These are phyloP conservation scores for Somion occarium DNA, from an alignment of 1,284 basidiomycete genomes.

Conservation along the genomic window DNA sequence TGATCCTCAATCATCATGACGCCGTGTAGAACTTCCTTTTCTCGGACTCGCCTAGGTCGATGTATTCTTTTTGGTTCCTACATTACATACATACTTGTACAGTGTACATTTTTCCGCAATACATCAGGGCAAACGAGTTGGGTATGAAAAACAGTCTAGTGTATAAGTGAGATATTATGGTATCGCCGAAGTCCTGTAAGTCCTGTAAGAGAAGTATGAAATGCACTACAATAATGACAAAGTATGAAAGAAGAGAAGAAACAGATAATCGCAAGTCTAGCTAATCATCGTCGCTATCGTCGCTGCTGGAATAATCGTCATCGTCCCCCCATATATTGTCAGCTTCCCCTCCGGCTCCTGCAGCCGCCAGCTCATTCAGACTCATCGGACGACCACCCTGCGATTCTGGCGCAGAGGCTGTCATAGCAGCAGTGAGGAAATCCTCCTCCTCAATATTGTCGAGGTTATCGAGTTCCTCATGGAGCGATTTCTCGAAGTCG, in stretches of 20 bases:
- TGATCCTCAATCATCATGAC: background rate
- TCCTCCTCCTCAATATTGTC: slow-evolving; percentile 21
- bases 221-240: background rate
- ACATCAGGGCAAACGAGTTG: slow-evolving; percentile 1
- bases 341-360: slow-evolving; percentile 30
- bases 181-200: no score
- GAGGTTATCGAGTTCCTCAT: slow-evolving; percentile 27
- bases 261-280: background rate
- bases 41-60: background rate
- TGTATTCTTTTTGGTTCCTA: slow-evolving; percentile 1
- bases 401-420: no score
- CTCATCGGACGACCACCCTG: slow-evolving; percentile 42
- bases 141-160: background rate
- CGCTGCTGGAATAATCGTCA: slow-evolving; percentile 57
- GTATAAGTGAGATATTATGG: background rate
- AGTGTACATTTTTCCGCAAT: slow-evolving; percentile 5
- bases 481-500: background rate
- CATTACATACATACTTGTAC: slow-evolving; percentile 5
- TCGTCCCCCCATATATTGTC: slow-evolving; percentile 40
- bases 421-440: slow-evolving; percentile 31
- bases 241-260: background rate
- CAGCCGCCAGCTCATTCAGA: slow-evolving; percentile 42
- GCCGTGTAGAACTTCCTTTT: no score
- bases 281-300: slow-evolving; percentile 61
- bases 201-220: no score